Evolutionary conservation across 108 stramenopile species (phyloP).

Genomic region (Halocafeteria seosinensis): DNA sequence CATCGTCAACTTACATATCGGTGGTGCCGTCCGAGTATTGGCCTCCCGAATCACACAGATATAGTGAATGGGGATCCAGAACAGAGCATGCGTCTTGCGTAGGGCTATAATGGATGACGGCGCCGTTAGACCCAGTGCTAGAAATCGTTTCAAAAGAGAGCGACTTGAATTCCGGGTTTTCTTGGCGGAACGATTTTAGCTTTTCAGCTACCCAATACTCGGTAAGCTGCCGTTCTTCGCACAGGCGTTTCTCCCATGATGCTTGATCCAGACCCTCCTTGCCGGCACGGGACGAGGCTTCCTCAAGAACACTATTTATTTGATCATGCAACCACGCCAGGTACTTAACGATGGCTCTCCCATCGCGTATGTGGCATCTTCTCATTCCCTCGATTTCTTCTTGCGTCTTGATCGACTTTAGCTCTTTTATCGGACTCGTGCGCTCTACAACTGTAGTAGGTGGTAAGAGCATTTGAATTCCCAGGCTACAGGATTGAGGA

Average conservation of each 20-base stretch:
- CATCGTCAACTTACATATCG: no score
- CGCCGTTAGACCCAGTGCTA: conserved; percentile 78
- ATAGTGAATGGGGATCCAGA: conserved; percentile 28
- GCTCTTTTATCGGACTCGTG: no score
- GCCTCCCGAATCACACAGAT: conserved; percentile 75
- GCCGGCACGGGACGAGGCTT: not conserved
- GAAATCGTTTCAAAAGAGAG: conserved; percentile 81
- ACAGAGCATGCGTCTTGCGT: conserved; percentile 1
- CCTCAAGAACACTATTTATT: not conserved
- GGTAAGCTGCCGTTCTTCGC: conserved; percentile 28
- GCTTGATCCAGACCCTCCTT: not conserved
- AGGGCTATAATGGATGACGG: conserved; percentile 84
- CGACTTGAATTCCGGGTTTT: conserved; percentile 55
- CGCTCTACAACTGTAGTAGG: no score
- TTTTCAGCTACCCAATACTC: conserved; percentile 70
- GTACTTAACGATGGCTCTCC: conserved; percentile 53
- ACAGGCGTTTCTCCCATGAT: not conserved
- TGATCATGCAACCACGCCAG: not conserved
- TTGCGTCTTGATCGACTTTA: conserved; percentile 76
- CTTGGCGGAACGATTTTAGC: conserved; percentile 53
- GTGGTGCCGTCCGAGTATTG: conserved; percentile 91
- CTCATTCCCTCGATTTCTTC: conserved; percentile 79
- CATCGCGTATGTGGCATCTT: conserved; percentile 73
- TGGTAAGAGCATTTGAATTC: no score
- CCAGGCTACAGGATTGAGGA: no score